A percentile compares a stretch with the other conserved stretches of the same genome.
phyloP scores from a whole-genome alignment of 306 rosid species.

The Malus sylvestris region DNA sequence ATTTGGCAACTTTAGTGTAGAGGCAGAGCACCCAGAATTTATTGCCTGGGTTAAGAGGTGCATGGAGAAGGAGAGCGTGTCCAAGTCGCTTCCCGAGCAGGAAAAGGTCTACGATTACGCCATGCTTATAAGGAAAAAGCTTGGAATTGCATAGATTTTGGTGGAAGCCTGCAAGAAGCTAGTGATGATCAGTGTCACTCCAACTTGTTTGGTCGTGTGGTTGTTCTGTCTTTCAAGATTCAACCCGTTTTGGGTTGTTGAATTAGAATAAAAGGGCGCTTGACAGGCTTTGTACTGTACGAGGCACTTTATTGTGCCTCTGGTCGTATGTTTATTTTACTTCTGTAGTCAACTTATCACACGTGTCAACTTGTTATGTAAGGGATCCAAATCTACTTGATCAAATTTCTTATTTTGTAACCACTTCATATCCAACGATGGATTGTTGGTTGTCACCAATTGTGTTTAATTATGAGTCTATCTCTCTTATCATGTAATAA shows the following conservation, averaged over 20 bases:
- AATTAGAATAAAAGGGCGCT: not conserved
- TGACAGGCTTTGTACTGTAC: not conserved
- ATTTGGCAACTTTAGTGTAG: constrained; percentile 1
- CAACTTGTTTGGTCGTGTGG: no score
- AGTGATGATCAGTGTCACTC: not conserved
- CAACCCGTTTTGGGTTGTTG: not conserved
- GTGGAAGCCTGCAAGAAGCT: not conserved
- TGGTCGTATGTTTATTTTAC: not conserved
- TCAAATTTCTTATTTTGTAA: not conserved
- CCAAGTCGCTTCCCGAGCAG: constrained; percentile 29
- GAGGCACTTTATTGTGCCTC: not conserved
- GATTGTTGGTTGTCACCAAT: no score
- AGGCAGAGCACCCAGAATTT: constrained; percentile 3
- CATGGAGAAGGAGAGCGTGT: constrained; percentile 5
- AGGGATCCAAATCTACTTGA: not conserved
- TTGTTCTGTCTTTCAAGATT: not conserved
- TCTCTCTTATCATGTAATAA: no score
- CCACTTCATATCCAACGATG: no score
- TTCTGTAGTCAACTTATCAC: not conserved
- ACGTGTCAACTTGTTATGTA: not conserved
- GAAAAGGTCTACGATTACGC: constrained; percentile 8
- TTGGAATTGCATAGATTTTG: constrained; percentile 9
- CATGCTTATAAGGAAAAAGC: not conserved
- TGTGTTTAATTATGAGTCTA: no score
- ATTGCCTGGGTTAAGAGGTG: constrained; percentile 13